Evolutionary conservation across 2,329 filamentous ascomycete species (phyloP).

Genomic region (Akanthomyces uredinophilus): DNA sequence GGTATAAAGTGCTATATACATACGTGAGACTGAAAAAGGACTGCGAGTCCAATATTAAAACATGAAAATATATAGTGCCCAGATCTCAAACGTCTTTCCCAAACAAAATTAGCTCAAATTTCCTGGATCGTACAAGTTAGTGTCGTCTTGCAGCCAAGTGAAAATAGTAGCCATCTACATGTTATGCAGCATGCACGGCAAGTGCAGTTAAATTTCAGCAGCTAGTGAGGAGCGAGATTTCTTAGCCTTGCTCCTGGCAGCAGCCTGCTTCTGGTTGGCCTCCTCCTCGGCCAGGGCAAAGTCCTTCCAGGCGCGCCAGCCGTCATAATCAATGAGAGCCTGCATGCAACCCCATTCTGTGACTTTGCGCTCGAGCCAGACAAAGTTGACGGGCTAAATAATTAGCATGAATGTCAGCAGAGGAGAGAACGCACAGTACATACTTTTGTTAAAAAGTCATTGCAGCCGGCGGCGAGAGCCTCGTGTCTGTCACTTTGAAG

Average conservation of each 20-base stretch:
- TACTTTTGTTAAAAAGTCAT: constrained; percentile 97
- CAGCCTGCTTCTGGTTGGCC: constrained; percentile 35
- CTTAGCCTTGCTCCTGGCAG: constrained; percentile 37
- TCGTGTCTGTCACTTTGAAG: constrained; percentile 94
- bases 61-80: not conserved
- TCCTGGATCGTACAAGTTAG: not conserved
- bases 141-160: not conserved
- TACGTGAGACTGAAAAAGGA: not conserved
- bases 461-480: constrained; percentile 90
- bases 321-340: constrained; percentile 95
- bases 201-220: constrained; percentile 17
- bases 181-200: not conserved
- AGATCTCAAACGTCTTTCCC: not conserved
- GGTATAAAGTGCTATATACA: not conserved
- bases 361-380: constrained; percentile 95
- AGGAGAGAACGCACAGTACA: constrained; percentile 20
- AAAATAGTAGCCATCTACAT: not conserved
- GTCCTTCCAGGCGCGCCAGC: constrained; percentile 96
- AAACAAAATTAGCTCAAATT: not conserved
- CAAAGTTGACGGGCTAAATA: constrained; percentile 86
- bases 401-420: not conserved
- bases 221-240: constrained; percentile 39
- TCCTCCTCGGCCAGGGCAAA: constrained; percentile 51
- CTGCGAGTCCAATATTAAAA: not conserved
- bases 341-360: constrained; percentile 99